Base-by-base conservation (phyloP, 495 filamentous ascomycete species). In the Penicillium argentinense region DNA sequence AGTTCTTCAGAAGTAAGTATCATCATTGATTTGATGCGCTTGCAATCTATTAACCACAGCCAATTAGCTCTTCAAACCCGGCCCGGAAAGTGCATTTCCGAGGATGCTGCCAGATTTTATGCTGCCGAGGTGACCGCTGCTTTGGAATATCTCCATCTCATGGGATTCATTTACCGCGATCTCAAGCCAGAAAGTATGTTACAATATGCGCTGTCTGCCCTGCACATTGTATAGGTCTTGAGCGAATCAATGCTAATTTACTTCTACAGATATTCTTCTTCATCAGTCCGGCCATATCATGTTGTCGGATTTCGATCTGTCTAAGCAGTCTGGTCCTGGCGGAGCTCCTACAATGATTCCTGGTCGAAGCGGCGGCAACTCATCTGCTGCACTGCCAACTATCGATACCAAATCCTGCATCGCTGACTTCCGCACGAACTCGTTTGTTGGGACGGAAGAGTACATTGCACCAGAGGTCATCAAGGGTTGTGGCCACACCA, bases 231-330 rank as follows among this genome's bases (percentile, higher is more conserved):
- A 5, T 5, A 5, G 30, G 30, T 14, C 13, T 34, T 34, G 8
- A 34, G 5, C 30, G 16, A 34, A 7, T 8, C 16, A 7, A 29
- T 42, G 42, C 49, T 44, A 27, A 47, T 33, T 18, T 16, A 9
- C 26, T 12, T 50, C 9, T 3, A 9, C 6, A 97, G 92, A 98
- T 57, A 98, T 98, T 60, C 82, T 98, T 6, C 83, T 98, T 2
- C 93, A 98, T 63, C 93, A 98, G 67, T 97, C 91, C 12, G 93
- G 93, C 25, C 93, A 98, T 63, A 98, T 98, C 62, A 98, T 98
- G 93, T 80, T 98, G 65, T 97, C 95, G 30, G 93, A 98, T 69
- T 98, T 98, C 62, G 93, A 98, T 66, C 78, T 98, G 13, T 96
- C 91, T 2, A 98, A 98, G 61, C 93, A 98, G 64, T 98, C 93